Conservation (phyloP, 1,139 yeast genomes). For the Yamadazyma blattariae region DNA sequence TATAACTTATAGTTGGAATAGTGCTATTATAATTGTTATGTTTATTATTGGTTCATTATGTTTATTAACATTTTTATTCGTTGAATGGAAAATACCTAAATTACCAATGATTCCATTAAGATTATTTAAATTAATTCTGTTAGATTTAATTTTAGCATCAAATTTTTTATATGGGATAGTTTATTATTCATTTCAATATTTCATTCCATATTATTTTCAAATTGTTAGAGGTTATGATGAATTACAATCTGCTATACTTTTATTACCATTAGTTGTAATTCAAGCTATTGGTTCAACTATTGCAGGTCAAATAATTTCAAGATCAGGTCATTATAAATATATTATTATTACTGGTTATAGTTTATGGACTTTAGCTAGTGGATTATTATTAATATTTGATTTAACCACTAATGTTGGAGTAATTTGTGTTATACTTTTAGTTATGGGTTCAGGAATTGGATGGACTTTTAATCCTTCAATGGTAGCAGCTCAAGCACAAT, state of each 20-base stretch:
- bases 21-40: conserved; percentile 45
- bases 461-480: conserved; percentile 37
- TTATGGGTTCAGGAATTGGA: conserved; percentile 47
- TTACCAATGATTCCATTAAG: conserved; percentile 58
- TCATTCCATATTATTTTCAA: conserved; percentile 50
- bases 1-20: conserved; percentile 49
- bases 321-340: conserved; percentile 40
- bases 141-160: conserved; percentile 40
- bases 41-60: conserved; percentile 45
- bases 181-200: conserved; percentile 44
- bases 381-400: conserved; percentile 36
- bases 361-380: conserved; percentile 40
- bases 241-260: conserved; percentile 35
- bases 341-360: conserved; percentile 42
- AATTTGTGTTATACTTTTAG: conserved; percentile 30
- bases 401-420: conserved; percentile 28
- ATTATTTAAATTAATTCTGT: conserved; percentile 37
- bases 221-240: conserved; percentile 42
- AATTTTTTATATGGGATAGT: conserved; percentile 50
- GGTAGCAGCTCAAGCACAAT: conserved; percentile 55
- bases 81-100: conserved; percentile 49
- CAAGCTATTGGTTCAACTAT: conserved; percentile 39
- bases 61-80: conserved; percentile 36
- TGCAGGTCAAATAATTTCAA: conserved; percentile 43
- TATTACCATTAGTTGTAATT: conserved; percentile 41